Evolutionary conservation across 2,329 filamentous ascomycete species (phyloP), one percentile per base, ranked within the genome.

Genomic region (Trichoderma asperellum): DNA sequence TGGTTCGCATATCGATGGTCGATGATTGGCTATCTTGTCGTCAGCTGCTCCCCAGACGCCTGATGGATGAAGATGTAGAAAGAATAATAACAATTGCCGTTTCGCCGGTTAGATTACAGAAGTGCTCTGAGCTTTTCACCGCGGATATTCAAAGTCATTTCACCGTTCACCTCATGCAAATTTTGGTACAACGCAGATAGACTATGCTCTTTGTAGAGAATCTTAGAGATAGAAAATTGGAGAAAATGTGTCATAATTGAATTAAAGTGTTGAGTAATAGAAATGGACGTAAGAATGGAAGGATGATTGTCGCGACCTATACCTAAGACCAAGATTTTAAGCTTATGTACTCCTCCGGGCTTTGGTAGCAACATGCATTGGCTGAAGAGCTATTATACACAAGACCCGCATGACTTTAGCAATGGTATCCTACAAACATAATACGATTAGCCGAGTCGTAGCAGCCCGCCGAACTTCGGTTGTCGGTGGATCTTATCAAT

Each of bases 401-500:
- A 8, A 10, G 43, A 8, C 6, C n/a, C 60, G 32, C 43, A 18
- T 11, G 34, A 27, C 29, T 53, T 40, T 37, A 63, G 32, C 7
- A 32, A 8, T 12, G 5, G 32, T 14, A 18, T 16, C 24, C 11
- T 27, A 49, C 32, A 24, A 49, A 27, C 53, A 40, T 16, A 21
- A 47, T 10, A 24, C 35, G 63, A 58, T 34, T 35, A n/a, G 53
- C 43, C 29, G 14, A 66, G 29, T 35, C 29, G 55, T 29, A 16
- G 16, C 4, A 7, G 12, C 40, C 40, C 40, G 40, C 27, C 34
- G 24, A 47, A 32, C 12, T 32, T 43, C 37, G 29, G 53, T 29
- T 47, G 64, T 67, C 29, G 37, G 65, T 61, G 65, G 65, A 68
- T 68, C 65, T 68, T 68, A 68, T 68, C 65, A 68, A 68, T 68